Evolutionary conservation across 1,284 basidiomycete species (phyloP).

Genomic region (Leccinum huronense): DNA sequence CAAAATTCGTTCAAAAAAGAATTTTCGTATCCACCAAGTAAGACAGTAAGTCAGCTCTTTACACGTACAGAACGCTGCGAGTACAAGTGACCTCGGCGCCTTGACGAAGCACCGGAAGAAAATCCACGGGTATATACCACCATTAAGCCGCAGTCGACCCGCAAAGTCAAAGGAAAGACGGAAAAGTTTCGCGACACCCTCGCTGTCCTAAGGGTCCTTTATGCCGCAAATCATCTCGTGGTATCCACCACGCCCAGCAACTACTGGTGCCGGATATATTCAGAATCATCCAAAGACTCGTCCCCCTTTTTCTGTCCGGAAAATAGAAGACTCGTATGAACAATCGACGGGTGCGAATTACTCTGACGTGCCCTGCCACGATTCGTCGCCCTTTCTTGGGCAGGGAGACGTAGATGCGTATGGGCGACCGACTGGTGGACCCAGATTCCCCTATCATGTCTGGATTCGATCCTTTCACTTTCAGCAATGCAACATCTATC

Average conservation of each 20-base stretch:
- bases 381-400: neutral
- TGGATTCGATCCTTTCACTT: neutral
- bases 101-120: slow-evolving; percentile 31
- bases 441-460: neutral
- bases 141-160: slow-evolving; percentile 9
- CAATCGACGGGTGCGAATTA: neutral
- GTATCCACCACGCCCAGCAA: neutral
- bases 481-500: neutral
- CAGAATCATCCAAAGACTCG: neutral
- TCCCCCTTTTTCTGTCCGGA: neutral
- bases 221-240: neutral
- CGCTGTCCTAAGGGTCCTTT: neutral
- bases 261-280: neutral
- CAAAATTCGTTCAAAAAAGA: slow-evolving; percentile 20
- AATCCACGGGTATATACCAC: slow-evolving; percentile 25
- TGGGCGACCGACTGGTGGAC: neutral
- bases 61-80: slow-evolving; percentile 11
- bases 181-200: neutral
- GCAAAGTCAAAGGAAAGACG: neutral
- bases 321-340: neutral
- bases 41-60: slow-evolving; percentile 20
- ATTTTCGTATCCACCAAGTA: slow-evolving; percentile 23
- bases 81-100: slow-evolving; percentile 30
- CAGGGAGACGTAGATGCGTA: no score
- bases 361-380: neutral